Percentiles rank a stretch among this genome's conserved stretches.
These are phyloP conservation scores for Malbranchea cinnamomea DNA, from an alignment of 2,329 filamentous ascomycete species.

Conservation along the genomic window DNA sequence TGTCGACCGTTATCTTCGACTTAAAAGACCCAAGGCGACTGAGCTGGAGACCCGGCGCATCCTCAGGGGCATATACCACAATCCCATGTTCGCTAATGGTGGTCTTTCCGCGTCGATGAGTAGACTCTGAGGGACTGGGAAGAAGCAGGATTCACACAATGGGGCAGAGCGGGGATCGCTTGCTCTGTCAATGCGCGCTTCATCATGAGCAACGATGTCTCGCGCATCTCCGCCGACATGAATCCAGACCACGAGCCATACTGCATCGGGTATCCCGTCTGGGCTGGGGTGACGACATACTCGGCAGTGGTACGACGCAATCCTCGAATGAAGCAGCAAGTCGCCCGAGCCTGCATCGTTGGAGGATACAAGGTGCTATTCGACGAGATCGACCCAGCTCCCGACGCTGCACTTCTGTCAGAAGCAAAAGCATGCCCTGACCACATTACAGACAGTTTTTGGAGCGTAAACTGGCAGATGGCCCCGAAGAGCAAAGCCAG, in stretches of 20 bases:
- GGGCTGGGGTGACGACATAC: not conserved
- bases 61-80: slow-evolving; percentile 24
- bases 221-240: slow-evolving; percentile 1
- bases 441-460: too few relatives aligned
- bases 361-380: slow-evolving; percentile 1
- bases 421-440: too few relatives aligned
- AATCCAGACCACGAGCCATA: not conserved
- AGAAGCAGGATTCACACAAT: not conserved
- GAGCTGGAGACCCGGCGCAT: slow-evolving; percentile 15
- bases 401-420: too few relatives aligned
- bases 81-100: slow-evolving; percentile 25
- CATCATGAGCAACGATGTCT: slow-evolving; percentile 8
- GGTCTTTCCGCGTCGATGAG: slow-evolving; percentile 5
- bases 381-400: slow-evolving; percentile 1
- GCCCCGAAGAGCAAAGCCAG: too few relatives aligned
- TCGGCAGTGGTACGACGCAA: not conserved
- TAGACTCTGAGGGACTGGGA: slow-evolving; percentile 1
- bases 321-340: slow-evolving; percentile 2
- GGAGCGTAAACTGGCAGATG: too few relatives aligned
- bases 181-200: slow-evolving; percentile 5
- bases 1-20: slow-evolving; percentile 25
- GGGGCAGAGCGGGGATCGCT: too few relatives aligned
- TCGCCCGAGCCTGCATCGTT: slow-evolving; percentile 2
- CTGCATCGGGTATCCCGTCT: not conserved
- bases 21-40: slow-evolving; percentile 17